Evolutionary conservation across 108 stramenopile species (phyloP).

Genomic region (Epithemia pelagica): DNA sequence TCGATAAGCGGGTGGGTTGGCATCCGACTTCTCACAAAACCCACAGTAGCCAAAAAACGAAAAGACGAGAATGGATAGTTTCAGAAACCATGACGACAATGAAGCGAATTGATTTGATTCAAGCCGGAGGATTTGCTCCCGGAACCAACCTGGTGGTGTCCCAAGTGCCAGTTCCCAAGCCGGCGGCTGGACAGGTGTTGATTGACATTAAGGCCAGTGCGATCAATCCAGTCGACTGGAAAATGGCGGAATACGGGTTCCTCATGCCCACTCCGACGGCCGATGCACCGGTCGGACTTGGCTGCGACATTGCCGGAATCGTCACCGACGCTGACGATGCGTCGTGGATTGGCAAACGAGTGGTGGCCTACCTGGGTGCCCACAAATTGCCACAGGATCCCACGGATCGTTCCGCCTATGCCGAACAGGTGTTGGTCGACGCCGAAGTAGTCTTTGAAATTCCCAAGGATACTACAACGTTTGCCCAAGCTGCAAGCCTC

Average conservation of each 20-base stretch:
- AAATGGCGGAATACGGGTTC: not conserved
- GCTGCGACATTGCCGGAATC: slow-evolving; percentile 6
- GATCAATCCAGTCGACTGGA: not conserved
- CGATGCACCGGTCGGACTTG: slow-evolving; percentile 1
- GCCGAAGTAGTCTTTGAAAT: not conserved
- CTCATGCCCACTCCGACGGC: not conserved
- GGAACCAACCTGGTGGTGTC: not conserved
- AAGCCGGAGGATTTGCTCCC: not conserved
- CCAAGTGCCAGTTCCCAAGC: not conserved
- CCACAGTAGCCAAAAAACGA: too few relatives aligned
- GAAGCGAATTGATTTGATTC: slow-evolving; percentile 6
- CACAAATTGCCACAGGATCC: not conserved
- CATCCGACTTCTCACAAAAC: too few relatives aligned
- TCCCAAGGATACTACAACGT: slow-evolving; percentile 2
- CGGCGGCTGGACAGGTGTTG: not conserved
- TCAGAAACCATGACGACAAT: too few relatives aligned
- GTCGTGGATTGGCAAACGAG: not conserved
- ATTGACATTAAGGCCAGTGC: not conserved
- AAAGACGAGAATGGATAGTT: too few relatives aligned
- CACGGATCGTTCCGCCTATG: not conserved
- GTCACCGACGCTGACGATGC: not conserved
- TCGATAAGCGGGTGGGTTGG: too few relatives aligned
- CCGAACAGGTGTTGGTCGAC: slow-evolving; percentile 3
- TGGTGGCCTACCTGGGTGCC: slow-evolving; percentile 7
- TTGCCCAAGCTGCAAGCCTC: not conserved